phyloP scores from a whole-genome alignment of 2,329 filamentous ascomycete species.

The Pseudogymnoascus sp. region DNA sequence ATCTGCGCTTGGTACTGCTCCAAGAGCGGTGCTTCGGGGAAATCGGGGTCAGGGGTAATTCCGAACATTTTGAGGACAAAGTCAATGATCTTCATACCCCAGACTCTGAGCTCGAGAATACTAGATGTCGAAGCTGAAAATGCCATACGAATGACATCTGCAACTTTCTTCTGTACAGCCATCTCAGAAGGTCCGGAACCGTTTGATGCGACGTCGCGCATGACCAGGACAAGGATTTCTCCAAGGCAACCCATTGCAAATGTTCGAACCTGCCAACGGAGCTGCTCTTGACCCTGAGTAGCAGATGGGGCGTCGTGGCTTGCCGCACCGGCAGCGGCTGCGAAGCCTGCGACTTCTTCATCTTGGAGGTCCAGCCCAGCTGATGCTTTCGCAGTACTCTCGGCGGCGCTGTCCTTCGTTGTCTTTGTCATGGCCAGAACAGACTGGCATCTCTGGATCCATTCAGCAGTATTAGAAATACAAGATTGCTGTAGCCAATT shows the following conservation, averaged over 20 bases:
- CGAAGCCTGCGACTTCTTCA: constrained; percentile 94
- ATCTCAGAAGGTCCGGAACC: constrained; percentile 71
- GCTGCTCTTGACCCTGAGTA: constrained; percentile 67
- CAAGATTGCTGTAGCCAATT: constrained; percentile 94
- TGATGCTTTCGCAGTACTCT: constrained; percentile 39
- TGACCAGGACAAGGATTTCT: constrained; percentile 72
- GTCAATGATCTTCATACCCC: constrained; percentile 89
- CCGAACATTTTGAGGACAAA: constrained; percentile 94
- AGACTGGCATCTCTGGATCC: constrained; percentile 82
- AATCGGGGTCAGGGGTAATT: constrained; percentile 90
- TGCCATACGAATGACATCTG: constrained; percentile 90
- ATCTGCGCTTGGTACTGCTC: constrained; percentile 99
- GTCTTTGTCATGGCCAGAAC: constrained; percentile 81
- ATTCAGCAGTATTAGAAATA: constrained; percentile 68
- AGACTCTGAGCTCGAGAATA: constrained; percentile 81
- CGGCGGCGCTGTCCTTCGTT: constrained; percentile 48
- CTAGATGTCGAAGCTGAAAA: constrained; percentile 95
- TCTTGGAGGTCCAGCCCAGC: constrained; percentile 76
- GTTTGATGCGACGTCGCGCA: constrained; percentile 69
- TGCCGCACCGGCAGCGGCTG: constrained; percentile 55
- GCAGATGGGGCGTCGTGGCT: constrained; percentile 50
- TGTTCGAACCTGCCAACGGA: constrained; percentile 91
- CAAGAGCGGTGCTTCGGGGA: constrained; percentile 89
- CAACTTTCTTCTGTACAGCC: constrained; percentile 74
- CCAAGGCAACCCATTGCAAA: constrained; percentile 87